A percentile compares a stretch with the other conserved stretches of the same genome.
These are phyloP conservation scores for Colletotrichum gloeosporioides DNA, from an alignment of 2,329 filamentous ascomycete genomes.

Conservation along the genomic window DNA sequence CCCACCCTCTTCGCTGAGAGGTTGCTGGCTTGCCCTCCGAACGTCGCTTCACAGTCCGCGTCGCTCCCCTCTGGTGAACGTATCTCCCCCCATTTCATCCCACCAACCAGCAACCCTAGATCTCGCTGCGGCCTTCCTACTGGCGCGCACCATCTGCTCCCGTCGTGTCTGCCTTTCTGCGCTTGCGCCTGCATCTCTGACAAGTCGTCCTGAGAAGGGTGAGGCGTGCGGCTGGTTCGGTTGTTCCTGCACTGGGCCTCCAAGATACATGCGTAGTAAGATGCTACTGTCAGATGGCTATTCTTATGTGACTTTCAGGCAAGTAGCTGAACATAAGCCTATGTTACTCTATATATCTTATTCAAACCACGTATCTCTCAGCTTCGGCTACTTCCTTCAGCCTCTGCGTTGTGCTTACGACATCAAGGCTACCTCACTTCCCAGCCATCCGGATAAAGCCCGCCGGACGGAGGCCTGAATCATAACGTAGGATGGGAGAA, in stretches of 20 bases:
- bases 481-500: background rate
- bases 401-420: constrained; percentile 5
- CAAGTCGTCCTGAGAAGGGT: background rate
- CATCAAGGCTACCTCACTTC: background rate
- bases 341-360: background rate
- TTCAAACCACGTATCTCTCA: background rate
- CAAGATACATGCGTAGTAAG: background rate
- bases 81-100: background rate
- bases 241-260: constrained; percentile 17
- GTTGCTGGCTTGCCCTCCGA: background rate
- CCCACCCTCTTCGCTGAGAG: background rate
- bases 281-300: background rate
- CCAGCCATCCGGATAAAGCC: background rate
- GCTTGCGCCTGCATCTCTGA: constrained; percentile 11
- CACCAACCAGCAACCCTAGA: background rate
- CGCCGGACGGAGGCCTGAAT: background rate
- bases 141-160: constrained; percentile 5
- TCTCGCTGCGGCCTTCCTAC: background rate
- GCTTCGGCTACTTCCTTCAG: background rate
- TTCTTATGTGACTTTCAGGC: background rate
- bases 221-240: background rate
- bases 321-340: background rate
- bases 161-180: background rate
- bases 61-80: background rate
- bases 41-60: background rate